These are phyloP conservation scores for Dichotomocladium elegans DNA, from an alignment of 371 early-diverging fungal species.

Conservation along the genomic window DNA sequence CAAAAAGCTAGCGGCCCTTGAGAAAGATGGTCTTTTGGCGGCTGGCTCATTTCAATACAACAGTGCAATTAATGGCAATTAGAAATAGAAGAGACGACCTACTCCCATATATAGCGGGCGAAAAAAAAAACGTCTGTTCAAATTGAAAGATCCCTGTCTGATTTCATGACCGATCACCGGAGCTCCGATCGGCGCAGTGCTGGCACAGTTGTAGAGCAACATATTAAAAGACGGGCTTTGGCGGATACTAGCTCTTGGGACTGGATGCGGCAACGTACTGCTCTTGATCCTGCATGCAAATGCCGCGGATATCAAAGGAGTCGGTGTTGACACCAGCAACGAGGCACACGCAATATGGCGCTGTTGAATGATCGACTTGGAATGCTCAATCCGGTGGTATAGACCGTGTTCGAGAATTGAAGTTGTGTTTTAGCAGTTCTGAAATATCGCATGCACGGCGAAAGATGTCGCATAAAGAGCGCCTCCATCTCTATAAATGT, in stretches of 20 bases:
- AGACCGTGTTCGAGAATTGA: too few species aligned
- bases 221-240: not conserved
- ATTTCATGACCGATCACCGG: constrained; percentile 73
- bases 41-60: not conserved
- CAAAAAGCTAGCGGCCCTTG: constrained; percentile 45
- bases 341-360: constrained; percentile 56
- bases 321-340: constrained; percentile 64
- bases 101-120: constrained; percentile 57
- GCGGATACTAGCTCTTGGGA: constrained; percentile 67
- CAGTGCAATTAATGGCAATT: not conserved
- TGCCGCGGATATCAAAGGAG: constrained; percentile 27
- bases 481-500: too few species aligned
- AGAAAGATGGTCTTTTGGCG: constrained; percentile 26
- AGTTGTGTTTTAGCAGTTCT: too few species aligned
- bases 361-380: constrained; percentile 12
- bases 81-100: constrained; percentile 36
- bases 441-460: too few species aligned
- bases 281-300: constrained; percentile 47
- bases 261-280: constrained; percentile 72
- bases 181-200: constrained; percentile 51
- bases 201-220: constrained; percentile 1
- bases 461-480: too few species aligned
- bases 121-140: constrained; percentile 49
- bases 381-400: constrained; percentile 62
- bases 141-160: constrained; percentile 59